These are phyloP conservation scores for Vaucheria bursata DNA, from an alignment of 352 stramenopile species.

Conservation along the genomic window DNA sequence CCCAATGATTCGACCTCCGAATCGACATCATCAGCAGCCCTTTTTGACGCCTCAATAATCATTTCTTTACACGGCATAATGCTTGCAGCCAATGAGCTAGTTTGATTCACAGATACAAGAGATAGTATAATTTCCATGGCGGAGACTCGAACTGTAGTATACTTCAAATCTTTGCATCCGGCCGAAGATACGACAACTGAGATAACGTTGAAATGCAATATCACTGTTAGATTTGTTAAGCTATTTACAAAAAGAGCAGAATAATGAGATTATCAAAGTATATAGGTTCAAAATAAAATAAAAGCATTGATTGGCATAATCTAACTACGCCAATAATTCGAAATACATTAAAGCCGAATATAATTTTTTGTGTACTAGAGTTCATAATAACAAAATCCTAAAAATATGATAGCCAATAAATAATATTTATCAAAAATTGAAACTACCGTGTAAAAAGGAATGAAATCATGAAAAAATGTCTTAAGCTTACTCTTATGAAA, in stretches of 20 bases:
- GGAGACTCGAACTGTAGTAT: constrained; percentile 22
- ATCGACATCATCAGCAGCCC: constrained; percentile 15
- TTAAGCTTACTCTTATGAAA: too few relatives aligned
- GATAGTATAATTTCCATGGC: constrained; percentile 23
- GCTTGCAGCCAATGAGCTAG: constrained; percentile 1
- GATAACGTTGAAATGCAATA: too few relatives aligned
- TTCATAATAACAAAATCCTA: too few relatives aligned
- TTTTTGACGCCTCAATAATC: constrained; percentile 14
- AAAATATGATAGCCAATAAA: too few relatives aligned
- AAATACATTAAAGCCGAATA: too few relatives aligned
- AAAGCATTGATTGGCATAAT: too few relatives aligned
- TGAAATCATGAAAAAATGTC: constrained; percentile 1
- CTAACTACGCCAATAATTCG: too few relatives aligned
- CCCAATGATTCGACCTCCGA: constrained; percentile 20
- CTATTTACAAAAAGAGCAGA: too few relatives aligned
- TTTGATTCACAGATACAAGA: constrained; percentile 18
- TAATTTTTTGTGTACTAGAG: constrained; percentile 15
- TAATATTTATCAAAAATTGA: background rate
- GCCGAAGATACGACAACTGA: constrained; percentile 18
- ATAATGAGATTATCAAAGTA: too few relatives aligned
- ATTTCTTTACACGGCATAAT: constrained; percentile 38
- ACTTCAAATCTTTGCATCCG: constrained; percentile 21
- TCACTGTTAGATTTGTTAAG: too few relatives aligned
- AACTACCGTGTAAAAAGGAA: background rate
- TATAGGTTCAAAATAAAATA: too few relatives aligned